Evolutionary conservation across 495 filamentous ascomycete genomes (phyloP), one percentile per base, ranked within the genome.

Genomic region (Talaromyces liani): DNA sequence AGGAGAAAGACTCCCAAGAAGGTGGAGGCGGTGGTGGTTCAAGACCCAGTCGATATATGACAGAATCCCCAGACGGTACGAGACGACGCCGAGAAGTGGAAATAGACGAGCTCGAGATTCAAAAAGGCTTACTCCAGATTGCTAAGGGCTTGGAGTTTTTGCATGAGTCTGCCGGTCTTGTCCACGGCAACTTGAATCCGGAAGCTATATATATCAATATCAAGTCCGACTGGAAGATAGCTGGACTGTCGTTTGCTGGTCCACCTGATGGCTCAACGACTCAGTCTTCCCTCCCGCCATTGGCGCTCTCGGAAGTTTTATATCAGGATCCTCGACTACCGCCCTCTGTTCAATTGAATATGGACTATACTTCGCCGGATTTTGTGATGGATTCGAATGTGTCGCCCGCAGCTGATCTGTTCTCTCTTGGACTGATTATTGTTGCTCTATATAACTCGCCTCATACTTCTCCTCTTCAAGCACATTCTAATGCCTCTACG

Each of bases 191-290:
- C 70, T 76, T 98, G 63, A 98, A 92, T 1, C 95, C 94, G 0
- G 94, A 98, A 60, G 91, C 93, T n/a, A 86, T 98, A 55, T 88
- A 93, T 62, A 82, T 98, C 69, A 98, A 98, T 77, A 86, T 89
- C 16, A 98, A 98, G 84, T 96, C 92, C 6, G 94, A 98, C 74
- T 98, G 94, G 94, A 98, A 98, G 71, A 90, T 98, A 58, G 92
- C 91, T 60, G 93, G 93, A 34, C 80, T 98, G 53, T 85, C 87
- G n/a, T 98, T 97, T 75, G 88, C 91, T 67, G 88, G 90, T 20
- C 88, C 90, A 8, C 83, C 88, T 27, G 85, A 89, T 63, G 79
- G 82, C 57, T 89, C 90, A 8, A 84, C 83, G 25, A 85, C 87
- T 49, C 81, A 87, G 22, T 85, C 86, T 9, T 86, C 87, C 4